Conservation (phyloP, 495 filamentous ascomycete genomes). For the Xylaria telfairii region DNA sequence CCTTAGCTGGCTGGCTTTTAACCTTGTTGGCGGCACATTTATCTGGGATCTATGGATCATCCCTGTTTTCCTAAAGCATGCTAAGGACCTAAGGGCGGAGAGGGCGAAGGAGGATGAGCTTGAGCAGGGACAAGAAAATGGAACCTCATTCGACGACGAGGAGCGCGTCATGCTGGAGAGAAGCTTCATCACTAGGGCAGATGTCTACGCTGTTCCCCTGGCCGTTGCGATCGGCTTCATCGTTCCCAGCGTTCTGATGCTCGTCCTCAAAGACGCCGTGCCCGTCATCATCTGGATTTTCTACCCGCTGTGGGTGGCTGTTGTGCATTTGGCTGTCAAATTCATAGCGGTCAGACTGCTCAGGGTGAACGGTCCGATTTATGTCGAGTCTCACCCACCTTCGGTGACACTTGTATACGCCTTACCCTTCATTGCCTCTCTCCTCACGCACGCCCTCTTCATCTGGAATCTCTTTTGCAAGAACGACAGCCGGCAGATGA, state of each 20-base stretch:
- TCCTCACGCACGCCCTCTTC: conserved; percentile 38
- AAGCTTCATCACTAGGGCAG: conserved; percentile 41
- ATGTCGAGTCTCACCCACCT: conserved; percentile 41
- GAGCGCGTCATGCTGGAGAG: conserved; percentile 26
- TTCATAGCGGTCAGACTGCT: conserved; percentile 21
- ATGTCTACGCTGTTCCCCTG: conserved; percentile 47
- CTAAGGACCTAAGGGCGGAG: conserved; percentile 35
- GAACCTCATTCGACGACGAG: conserved; percentile 30
- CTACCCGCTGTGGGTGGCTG: conserved; percentile 48
- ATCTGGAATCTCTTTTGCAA: conserved; percentile 37
- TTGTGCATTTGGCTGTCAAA: conserved; percentile 37
- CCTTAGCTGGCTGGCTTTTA: conserved; percentile 46
- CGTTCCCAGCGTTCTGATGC: conserved; percentile 63
- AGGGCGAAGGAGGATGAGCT: conserved; percentile 19
- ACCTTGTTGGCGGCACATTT: conserved; percentile 47
- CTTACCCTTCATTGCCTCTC: conserved; percentile 43
- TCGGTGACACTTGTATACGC: conserved; percentile 42
- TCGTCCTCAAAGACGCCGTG: conserved; percentile 74
- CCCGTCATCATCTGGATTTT: conserved; percentile 64
- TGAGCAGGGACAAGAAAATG: background rate
- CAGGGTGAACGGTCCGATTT: conserved; percentile 27
- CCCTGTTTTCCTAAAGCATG: conserved; percentile 47
- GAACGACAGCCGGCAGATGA: conserved; percentile 50
- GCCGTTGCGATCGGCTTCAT: conserved; percentile 46
- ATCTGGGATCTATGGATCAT: conserved; percentile 51